Evolutionary conservation across 805 yeast species (phyloP), one percentile per base, ranked within the genome.

Genomic region (Ogataea methylovora): DNA sequence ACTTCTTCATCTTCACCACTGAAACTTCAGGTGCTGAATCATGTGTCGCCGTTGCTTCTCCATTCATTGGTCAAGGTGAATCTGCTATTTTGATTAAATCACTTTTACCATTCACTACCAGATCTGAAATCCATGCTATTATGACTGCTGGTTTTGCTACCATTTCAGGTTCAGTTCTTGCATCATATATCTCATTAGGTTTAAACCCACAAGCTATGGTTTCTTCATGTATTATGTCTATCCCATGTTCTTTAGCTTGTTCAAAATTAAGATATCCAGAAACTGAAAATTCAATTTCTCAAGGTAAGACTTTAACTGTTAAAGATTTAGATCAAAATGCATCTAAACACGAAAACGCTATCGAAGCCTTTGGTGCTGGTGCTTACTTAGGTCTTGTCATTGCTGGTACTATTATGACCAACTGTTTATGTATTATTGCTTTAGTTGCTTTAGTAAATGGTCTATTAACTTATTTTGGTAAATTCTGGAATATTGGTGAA

Each of bases 161-260:
- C 32, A 75, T 76, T 41, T 69, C 80, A 3, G 83, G 83, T 17
- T 71, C 79, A 4, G 80, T 75, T 19, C 61, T 76, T 44, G 80
- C 75, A 3, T 70, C 79, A 8, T 76, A 76, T 51, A 72, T 76
- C 39, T 76, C 79, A 4, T 61, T 76, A 52, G 83, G 83, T 23
- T 65, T 76, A 44, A 73, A 71, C 44, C 64, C 82, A 3, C 78
- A 73, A 44, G 80, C 79, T 5, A 61, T 76, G 48, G 73, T 76
- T 13, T 69, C 79, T n/a, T 70, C 79, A 20, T 76, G 83, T 61
- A 77, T 76, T 34, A 76, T 76, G 83, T 74, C 81, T 2, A 74
- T 76, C 49, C 83, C 83, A 5, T 78, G 78, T 25, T 69, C 79
- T 7, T 56, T 76, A 39, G 79, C 80, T 4, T 71, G 74, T 16